phyloP scores from a whole-genome alignment of 768 basidiomycete genomes.

The Mrakia hoshinonis region DNA sequence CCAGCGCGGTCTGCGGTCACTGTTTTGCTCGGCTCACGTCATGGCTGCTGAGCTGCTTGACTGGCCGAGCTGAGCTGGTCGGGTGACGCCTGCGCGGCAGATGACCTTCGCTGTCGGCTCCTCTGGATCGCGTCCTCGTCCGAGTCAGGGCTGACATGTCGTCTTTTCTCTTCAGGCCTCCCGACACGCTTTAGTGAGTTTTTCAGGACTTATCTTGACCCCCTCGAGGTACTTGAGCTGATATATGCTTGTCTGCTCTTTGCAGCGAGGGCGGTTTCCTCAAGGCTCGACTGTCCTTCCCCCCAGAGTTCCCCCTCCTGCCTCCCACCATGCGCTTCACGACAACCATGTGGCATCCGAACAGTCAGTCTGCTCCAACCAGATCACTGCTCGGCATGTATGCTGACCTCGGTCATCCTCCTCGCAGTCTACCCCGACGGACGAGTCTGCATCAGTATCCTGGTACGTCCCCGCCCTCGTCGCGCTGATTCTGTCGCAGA shows the following conservation, averaged over 20 bases:
- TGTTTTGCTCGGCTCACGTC: background rate
- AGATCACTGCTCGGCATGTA: too few relatives aligned
- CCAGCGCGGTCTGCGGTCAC: background rate
- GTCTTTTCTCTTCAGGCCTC: slow-evolving; percentile 52
- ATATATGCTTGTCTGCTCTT: background rate
- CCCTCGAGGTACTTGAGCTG: background rate
- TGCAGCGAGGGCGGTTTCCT: slow-evolving; percentile 89
- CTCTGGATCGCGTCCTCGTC: background rate
- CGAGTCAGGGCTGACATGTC: background rate
- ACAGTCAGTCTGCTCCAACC: slow-evolving; percentile 36
- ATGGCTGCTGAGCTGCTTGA: background rate
- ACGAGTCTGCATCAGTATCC: slow-evolving; percentile 45
- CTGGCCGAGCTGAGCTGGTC: background rate
- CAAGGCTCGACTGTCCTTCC: slow-evolving; percentile 82
- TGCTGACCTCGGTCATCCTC: background rate
- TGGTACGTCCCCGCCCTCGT: slow-evolving; percentile 39
- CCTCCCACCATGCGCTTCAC: slow-evolving; percentile 77
- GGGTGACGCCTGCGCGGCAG: background rate
- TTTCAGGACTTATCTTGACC: background rate
- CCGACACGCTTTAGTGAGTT: slow-evolving; percentile 82
- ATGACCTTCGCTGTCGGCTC: slow-evolving; percentile 7
- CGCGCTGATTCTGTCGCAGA: background rate
- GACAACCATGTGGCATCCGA: slow-evolving; percentile 47
- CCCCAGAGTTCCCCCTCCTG: slow-evolving; percentile 75
- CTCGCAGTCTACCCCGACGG: slow-evolving; percentile 42